These are phyloP conservation scores for Cladosporium sp. DNA, from an alignment of 2,329 filamentous ascomycete species.

Conservation along the genomic window DNA sequence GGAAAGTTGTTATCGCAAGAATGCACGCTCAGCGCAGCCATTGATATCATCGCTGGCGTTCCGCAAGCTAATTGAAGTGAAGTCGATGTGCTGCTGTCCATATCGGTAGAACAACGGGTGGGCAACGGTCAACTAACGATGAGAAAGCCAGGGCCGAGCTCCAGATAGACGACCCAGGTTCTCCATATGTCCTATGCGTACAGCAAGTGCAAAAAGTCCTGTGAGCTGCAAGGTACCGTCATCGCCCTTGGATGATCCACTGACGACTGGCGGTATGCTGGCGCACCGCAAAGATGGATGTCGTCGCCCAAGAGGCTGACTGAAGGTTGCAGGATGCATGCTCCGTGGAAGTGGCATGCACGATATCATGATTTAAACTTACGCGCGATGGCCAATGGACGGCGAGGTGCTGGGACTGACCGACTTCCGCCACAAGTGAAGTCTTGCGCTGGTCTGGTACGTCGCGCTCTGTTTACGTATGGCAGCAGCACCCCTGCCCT, in stretches of 20 bases:
- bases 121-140: background rate
- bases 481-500: background rate
- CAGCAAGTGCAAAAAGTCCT: background rate
- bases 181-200: background rate
- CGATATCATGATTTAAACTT: background rate
- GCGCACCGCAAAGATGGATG: background rate
- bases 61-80: background rate
- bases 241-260: background rate
- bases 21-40: no score
- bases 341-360: background rate
- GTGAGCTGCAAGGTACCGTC: conserved; percentile 1
- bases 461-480: background rate
- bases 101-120: background rate
- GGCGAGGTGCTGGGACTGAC: background rate
- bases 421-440: conserved; percentile 3
- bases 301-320: background rate
- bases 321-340: background rate
- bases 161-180: background rate
- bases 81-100: background rate
- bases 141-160: background rate
- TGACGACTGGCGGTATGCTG: background rate
- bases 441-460: no score
- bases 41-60: no score
- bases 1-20: no score
- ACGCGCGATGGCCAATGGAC: background rate